Evolutionary conservation across 257 asterid species (phyloP).

Genomic region (Petunia axillaris): DNA sequence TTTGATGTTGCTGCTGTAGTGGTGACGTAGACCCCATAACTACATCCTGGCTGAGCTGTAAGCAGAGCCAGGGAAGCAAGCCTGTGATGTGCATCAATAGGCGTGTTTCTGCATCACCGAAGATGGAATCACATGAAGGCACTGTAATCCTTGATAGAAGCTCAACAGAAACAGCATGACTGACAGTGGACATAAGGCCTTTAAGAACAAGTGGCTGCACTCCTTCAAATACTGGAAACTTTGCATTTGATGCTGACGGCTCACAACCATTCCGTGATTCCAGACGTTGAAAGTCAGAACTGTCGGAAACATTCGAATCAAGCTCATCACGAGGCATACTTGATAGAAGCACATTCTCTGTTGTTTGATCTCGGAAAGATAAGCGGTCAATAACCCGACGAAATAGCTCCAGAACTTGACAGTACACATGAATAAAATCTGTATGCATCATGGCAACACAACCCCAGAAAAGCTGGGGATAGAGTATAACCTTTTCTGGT

Average conservation of each 20-base stretch:
- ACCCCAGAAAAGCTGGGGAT: conserved; percentile 99
- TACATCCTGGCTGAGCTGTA: conserved; percentile 83
- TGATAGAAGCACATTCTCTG: conserved; percentile 97
- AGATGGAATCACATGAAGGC: conserved; percentile 92
- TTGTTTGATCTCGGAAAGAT: conserved; percentile 92
- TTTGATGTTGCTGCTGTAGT: conserved; percentile 66
- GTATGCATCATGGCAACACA: conserved; percentile 99
- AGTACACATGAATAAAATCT: conserved; percentile 91
- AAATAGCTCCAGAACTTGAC: conserved; percentile 99
- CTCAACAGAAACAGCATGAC: conserved; percentile 84
- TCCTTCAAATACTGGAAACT: conserved; percentile 87
- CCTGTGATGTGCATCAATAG: conserved; percentile 96
- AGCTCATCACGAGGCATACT: conserved; percentile 97
- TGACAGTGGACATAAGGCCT: conserved; percentile 86
- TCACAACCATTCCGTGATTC: conserved; percentile 62
- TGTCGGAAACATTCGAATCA: conserved; percentile 56
- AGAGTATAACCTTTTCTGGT: conserved; percentile 92
- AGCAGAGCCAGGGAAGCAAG: conserved; percentile 96
- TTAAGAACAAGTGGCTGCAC: conserved; percentile 96
- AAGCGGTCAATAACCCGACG: conserved; percentile 84
- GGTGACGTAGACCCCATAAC: conserved; percentile 51
- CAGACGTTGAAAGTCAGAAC: conserved; percentile 70
- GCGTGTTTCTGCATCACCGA: conserved; percentile 89
- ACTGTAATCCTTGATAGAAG: conserved; percentile 93
- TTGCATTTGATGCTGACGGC: conserved; percentile 53